Evolutionary conservation across 129 eudicot species (phyloP).

Genomic region (Solidago caesia): DNA sequence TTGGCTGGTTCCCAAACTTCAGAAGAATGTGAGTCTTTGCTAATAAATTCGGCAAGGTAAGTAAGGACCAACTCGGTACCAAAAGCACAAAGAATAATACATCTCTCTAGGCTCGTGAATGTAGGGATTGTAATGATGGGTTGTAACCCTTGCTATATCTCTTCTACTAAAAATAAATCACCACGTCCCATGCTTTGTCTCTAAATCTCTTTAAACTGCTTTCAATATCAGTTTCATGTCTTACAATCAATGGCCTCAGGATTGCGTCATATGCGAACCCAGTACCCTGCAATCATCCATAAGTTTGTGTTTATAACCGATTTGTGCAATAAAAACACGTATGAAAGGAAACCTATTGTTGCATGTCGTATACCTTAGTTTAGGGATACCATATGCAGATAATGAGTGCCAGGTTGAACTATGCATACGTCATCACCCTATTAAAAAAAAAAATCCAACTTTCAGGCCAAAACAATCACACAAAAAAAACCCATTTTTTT

Average conservation of each 20-base stretch:
- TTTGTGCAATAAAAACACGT: neutral
- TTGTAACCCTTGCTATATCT: too few species aligned
- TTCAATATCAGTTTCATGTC: constrained; percentile 82
- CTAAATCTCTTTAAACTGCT: constrained; percentile 56
- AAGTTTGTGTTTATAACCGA: neutral
- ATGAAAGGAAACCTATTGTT: neutral
- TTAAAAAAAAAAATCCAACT: too few species aligned
- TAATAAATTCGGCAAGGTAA: constrained; percentile 50
- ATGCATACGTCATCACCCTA: too few species aligned
- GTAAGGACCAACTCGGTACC: constrained; percentile 88
- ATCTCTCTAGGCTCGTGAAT: too few species aligned
- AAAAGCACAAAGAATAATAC: constrained; percentile 70
- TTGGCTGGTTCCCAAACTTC: constrained; percentile 58
- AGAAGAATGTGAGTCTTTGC: constrained; percentile 78
- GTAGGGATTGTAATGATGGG: too few species aligned
- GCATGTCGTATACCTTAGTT: constrained; percentile 56
- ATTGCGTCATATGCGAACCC: constrained; percentile 64
- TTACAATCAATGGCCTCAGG: constrained; percentile 60
- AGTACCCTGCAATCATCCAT: constrained; percentile 61
- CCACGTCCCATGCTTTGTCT: constrained; percentile 78
- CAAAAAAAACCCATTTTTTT: too few species aligned
- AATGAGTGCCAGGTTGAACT: constrained; percentile 40
- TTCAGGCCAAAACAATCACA: too few species aligned
- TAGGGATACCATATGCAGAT: constrained; percentile 95
- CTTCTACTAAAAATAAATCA: constrained; percentile 78